Evolutionary conservation across 2,329 filamentous ascomycete genomes (phyloP), one percentile per base, ranked within the genome.

Genomic region (Colletotrichum gloeosporioides): DNA sequence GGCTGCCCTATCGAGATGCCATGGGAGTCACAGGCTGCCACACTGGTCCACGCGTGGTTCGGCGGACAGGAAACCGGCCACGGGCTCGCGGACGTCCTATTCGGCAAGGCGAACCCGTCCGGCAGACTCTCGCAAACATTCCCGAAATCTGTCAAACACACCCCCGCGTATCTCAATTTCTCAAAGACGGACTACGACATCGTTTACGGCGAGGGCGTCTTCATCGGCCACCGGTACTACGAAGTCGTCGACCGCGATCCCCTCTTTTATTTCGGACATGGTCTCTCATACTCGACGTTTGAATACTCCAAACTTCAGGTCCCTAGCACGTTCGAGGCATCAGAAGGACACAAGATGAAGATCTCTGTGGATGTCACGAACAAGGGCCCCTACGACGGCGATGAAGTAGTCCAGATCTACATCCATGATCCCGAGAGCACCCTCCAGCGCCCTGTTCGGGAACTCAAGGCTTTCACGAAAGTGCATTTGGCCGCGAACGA

Each of bases 21-120:
- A 1, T 95, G 93, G 93, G 87, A 91, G 2, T 82, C 86, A 18
- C 84, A 88, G 36, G 90, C 91, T 3, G 83, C 85, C 9, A 91
- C 92, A 3, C 86, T 96, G 3, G 82, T 96, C 2, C 94, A 96
- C 80, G 94, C 94, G 9, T 97, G 95, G 94, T 97, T 96, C 80
- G 94, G 95, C 76, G 95, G 95, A n/a, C 95, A 97, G 80, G 95
- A 97, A 86, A 94, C 93, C 7, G 95, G 95, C 8, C 95, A 96
- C 81, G 93, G 92, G 13, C 93, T 98, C 77, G 94, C 94, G 0
- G 95, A 96, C 78, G 89, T 96, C 2, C 87, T 96, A 22, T 94
- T 95, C 78, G 95, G 94, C 64, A 90, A 93, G 77, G 89, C 91
- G 63, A 96, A 94, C 81, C 95, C 95, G 0, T 93, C 91, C 61